Evolutionary conservation across 257 asterid genomes (phyloP).

Genomic region (Jacaranda mimosifolia): DNA sequence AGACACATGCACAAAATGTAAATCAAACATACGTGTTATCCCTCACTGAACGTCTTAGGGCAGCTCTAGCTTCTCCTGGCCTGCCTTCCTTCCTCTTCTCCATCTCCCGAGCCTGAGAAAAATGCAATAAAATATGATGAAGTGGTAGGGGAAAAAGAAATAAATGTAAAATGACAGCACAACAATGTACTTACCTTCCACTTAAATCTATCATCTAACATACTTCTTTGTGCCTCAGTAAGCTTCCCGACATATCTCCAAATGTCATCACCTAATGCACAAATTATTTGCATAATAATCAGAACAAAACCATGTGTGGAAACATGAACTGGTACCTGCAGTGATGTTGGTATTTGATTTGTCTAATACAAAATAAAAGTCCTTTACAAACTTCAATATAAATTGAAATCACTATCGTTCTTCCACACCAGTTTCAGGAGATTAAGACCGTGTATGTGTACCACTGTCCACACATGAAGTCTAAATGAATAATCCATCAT

Average conservation of each 20-base stretch:
- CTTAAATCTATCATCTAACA: conserved; percentile 97
- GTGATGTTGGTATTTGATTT: conserved; percentile 8
- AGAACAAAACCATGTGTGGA: neutral
- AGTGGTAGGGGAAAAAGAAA: conserved; percentile 9
- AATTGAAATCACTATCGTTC: conserved; percentile 6
- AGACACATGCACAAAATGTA: neutral
- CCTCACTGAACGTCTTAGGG: conserved; percentile 94
- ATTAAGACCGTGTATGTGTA: neutral
- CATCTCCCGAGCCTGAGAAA: conserved; percentile 94
- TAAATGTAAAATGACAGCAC: conserved; percentile 21
- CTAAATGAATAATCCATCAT: conserved; percentile 14
- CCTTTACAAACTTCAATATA: neutral
- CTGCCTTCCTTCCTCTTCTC: conserved; percentile 93
- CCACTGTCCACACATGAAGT: neutral
- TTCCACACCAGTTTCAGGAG: neutral
- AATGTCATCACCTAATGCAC: conserved; percentile 86
- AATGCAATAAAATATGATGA: conserved; percentile 8
- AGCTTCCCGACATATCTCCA: conserved; percentile 98
- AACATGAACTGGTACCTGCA: neutral
- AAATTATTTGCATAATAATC: conserved; percentile 27
- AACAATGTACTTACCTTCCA: conserved; percentile 76
- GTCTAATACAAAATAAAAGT: neutral
- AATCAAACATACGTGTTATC: conserved; percentile 79
- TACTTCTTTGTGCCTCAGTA: conserved; percentile 97
- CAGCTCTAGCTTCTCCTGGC: conserved; percentile 97